Evolutionary conservation across 805 yeast species (phyloP), one percentile per base, ranked within the genome.

Genomic region (Candida mattraensis): DNA sequence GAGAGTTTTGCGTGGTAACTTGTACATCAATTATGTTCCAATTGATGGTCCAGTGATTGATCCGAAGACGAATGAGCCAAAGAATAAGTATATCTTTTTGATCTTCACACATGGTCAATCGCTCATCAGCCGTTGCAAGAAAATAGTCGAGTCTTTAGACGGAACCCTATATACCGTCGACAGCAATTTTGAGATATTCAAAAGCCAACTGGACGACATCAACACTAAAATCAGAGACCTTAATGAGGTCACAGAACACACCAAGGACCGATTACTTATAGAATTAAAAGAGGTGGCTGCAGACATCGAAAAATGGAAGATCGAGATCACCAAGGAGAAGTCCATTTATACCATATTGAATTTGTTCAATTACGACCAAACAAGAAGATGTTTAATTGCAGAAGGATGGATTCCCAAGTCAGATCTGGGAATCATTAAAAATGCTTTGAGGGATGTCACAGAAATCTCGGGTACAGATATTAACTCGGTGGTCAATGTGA

Each of bases 401-500:
- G 98, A 94, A 67, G 99, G 98, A 20, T 93, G 99, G 99, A 69
- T 87, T 14, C 98, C 99, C 24, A 72, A 80, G 14, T 78, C 76
- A 44, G 96, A 88, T 43, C 64, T 89, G 24, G 70, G 72, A 5
- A 49, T 64, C n/a, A 78, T 91, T 38, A 83, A 80, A 44, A 63
- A 70, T 24, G 74, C 89, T 1, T 66, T 93, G 44, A 75, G 81
- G 48, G 78, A 76, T 28, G 74, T 79, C 39, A 76, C 84, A 18
- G 80, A 77, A 24, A 58, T 67, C n/a, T 51, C 65, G 1, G 64
- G 63, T 13, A 58, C 67, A 15, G 63, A 65, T 5, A 58, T 72
- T 9, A 75, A 76, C 14, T 71, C 79, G 10, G 76, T 76, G 28
- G 63, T 61, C n/a, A 81, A 82, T 54, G 76, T 78, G 15, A 58